These are phyloP conservation scores for Venturia carpophila DNA, from an alignment of 2,329 filamentous ascomycete species.

Conservation along the genomic window DNA sequence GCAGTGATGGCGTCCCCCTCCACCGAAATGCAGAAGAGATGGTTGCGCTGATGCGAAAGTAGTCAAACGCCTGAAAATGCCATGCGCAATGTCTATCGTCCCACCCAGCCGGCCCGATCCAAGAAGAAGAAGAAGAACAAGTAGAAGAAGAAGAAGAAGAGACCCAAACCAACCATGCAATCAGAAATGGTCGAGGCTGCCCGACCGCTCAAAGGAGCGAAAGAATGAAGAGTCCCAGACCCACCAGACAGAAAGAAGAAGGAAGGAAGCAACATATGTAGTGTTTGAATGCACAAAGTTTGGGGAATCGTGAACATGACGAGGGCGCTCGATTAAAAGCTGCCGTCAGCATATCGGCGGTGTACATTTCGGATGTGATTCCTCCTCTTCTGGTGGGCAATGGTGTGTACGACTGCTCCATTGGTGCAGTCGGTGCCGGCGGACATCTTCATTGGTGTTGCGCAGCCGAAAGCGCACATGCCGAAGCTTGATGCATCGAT, in stretches of 20 bases:
- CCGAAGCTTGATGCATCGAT: conserved; percentile 15
- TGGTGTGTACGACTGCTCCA: conserved; percentile 16
- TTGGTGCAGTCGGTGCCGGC: conserved; percentile 18
- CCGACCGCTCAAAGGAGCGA: background rate
- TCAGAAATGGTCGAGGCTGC: background rate
- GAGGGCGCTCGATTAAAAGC: background rate
- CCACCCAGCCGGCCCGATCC: background rate
- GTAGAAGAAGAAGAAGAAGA: no score
- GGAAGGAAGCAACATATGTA: conserved; percentile 1
- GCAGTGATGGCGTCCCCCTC: no score
- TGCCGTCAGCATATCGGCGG: background rate
- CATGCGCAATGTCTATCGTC: background rate
- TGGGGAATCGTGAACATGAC: background rate
- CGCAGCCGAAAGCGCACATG: conserved; percentile 19
- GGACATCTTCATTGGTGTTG: conserved; percentile 17
- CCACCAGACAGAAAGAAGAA: background rate
- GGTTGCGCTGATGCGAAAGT: background rate
- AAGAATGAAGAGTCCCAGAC: conserved; percentile 6
- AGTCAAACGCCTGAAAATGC: conserved; percentile 9
- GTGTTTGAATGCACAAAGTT: background rate
- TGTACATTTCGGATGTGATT: conserved; percentile 7
- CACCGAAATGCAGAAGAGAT: background rate
- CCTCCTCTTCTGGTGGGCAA: conserved; percentile 2
- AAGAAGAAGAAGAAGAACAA: background rate
- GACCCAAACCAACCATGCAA: background rate